phyloP scores from a whole-genome alignment of 768 basidiomycete species.

The Hortiboletus flavorubellus region DNA sequence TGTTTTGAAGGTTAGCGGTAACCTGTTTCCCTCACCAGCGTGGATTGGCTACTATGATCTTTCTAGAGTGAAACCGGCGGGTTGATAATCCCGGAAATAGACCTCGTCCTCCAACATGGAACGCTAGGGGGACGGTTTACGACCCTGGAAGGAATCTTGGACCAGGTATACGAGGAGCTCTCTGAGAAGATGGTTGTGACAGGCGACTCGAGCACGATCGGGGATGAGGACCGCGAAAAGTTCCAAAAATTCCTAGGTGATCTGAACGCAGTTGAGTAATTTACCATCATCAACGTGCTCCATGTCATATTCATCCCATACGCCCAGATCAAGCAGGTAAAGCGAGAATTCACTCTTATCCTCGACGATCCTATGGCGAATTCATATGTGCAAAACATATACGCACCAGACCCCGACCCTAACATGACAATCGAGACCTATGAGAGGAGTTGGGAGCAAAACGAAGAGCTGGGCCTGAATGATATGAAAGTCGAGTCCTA shows the following conservation, averaged over 20 bases:
- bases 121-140: slow-evolving; percentile 98
- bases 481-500: slow-evolving; percentile 75
- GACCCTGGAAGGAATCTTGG: slow-evolving; percentile 91
- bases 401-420: slow-evolving; percentile 95
- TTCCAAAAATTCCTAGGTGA: slow-evolving; percentile 76
- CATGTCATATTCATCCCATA: background rate
- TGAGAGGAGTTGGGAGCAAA: slow-evolving; percentile 84
- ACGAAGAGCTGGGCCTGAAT: slow-evolving; percentile 91
- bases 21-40: background rate
- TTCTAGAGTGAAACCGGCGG: slow-evolving; percentile 89
- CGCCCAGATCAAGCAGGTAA: slow-evolving; percentile 68
- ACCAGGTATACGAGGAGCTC: slow-evolving; percentile 94
- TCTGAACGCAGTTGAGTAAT: slow-evolving; percentile 61
- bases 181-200: slow-evolving; percentile 79
- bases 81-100: slow-evolving; percentile 89
- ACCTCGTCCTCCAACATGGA: slow-evolving; percentile 85
- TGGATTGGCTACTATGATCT: background rate
- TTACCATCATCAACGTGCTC: background rate
- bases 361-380: slow-evolving; percentile 95
- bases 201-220: slow-evolving; percentile 55
- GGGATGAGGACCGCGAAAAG: slow-evolving; percentile 44
- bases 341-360: slow-evolving; percentile 84
- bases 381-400: slow-evolving; percentile 94
- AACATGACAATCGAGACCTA: slow-evolving; percentile 85
- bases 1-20: slow-evolving; percentile 74